These are phyloP conservation scores for Zoysia pacifica DNA, from an alignment of 176 grass and related monocot species.

Conservation along the genomic window DNA sequence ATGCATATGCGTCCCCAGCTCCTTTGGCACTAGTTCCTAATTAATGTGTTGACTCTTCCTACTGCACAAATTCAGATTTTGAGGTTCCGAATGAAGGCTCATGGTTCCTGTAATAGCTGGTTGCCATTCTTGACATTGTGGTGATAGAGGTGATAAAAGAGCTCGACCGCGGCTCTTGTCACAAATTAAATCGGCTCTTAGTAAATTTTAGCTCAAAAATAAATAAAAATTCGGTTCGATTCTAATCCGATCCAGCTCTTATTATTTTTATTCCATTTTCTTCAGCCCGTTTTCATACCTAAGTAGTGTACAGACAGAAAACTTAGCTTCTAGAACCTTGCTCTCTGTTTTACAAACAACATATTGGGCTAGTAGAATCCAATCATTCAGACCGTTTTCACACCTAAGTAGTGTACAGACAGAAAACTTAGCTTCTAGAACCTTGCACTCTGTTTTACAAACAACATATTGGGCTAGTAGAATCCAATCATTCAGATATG, in stretches of 20 bases:
- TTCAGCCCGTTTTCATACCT: no score
- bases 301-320: background rate
- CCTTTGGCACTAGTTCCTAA: slow-evolving; percentile 35
- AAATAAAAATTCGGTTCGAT: no score
- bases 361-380: slow-evolving; percentile 22
- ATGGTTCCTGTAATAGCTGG: background rate
- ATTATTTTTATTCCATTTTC: no score
- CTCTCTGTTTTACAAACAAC: slow-evolving; percentile 19
- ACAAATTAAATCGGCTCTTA: no score
- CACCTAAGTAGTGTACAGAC: slow-evolving; percentile 21
- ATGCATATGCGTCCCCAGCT: slow-evolving; percentile 98
- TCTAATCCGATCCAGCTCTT: no score
- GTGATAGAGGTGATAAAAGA: no score
- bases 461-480: slow-evolving; percentile 7
- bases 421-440: slow-evolving; percentile 7
- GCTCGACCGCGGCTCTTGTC: no score
- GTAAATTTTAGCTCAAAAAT: no score
- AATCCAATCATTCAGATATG: slow-evolving; percentile 14
- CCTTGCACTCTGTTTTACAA: slow-evolving; percentile 28
- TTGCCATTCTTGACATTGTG: background rate
- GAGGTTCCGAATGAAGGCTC: slow-evolving; percentile 8
- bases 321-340: slow-evolving; percentile 25
- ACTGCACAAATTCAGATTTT: slow-evolving; percentile 26
- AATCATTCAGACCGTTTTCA: background rate
- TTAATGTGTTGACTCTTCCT: background rate